Evolutionary conservation across 1,284 basidiomycete genomes (phyloP).

Genomic region (Chondrostereum purpureum): DNA sequence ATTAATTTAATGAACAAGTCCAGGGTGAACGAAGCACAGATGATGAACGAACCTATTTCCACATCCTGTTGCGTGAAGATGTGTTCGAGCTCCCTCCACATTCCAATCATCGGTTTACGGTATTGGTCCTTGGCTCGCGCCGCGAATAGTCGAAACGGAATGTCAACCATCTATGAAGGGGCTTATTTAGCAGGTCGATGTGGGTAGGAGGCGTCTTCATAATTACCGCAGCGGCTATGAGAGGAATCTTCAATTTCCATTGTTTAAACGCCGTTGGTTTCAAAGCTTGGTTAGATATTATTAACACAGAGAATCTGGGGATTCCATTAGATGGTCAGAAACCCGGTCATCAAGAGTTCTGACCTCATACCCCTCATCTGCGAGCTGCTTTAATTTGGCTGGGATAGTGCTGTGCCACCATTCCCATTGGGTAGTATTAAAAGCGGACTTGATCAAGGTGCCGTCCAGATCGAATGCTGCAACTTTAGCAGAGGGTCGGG

Average conservation of each 20-base stretch:
- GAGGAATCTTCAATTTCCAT: slow-evolving; percentile 74
- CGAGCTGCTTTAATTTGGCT: slow-evolving; percentile 51
- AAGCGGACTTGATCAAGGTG: slow-evolving; percentile 68
- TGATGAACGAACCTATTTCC: slow-evolving; percentile 48
- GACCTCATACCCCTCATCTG: slow-evolving; percentile 14
- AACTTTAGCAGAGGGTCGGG: slow-evolving; percentile 46
- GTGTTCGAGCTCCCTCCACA: slow-evolving; percentile 71
- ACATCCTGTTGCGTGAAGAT: slow-evolving; percentile 54
- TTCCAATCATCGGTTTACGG: slow-evolving; percentile 87
- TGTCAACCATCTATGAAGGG: slow-evolving; percentile 51
- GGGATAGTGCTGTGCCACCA: slow-evolving; percentile 77
- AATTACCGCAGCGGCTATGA: slow-evolving; percentile 63
- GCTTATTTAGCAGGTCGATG: neutral
- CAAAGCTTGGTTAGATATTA: slow-evolving; percentile 77
- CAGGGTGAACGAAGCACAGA: no score
- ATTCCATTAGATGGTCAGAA: no score
- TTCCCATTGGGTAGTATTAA: slow-evolving; percentile 49
- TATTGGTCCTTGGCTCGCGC: slow-evolving; percentile 71
- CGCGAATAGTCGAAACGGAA: slow-evolving; percentile 79
- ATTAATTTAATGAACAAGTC: no score
- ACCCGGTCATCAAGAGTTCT: slow-evolving; percentile 1
- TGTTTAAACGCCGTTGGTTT: slow-evolving; percentile 40
- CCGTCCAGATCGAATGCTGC: slow-evolving; percentile 87
- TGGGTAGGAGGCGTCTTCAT: slow-evolving; percentile 1
- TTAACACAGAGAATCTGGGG: slow-evolving; percentile 63